These are phyloP conservation scores for Dioszegia aurantiaca DNA, from an alignment of 768 basidiomycete genomes.

Conservation along the genomic window DNA sequence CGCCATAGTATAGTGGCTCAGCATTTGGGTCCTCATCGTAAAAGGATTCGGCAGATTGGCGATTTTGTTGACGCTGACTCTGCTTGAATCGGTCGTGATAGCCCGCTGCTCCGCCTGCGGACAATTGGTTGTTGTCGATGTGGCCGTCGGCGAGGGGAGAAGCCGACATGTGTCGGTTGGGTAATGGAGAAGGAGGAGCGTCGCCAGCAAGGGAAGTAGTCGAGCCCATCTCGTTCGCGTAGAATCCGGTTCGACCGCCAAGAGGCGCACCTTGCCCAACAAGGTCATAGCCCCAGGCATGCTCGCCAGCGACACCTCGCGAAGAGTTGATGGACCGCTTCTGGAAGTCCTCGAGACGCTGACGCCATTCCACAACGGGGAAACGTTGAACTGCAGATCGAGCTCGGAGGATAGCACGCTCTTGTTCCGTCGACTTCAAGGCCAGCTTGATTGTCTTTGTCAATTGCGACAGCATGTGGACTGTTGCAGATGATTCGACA, in stretches of 20 bases:
- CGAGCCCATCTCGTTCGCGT: constrained; percentile 37
- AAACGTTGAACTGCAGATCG: constrained; percentile 92
- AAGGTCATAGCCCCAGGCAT: constrained; percentile 60
- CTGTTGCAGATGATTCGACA: constrained; percentile 86
- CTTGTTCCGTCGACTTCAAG: constrained; percentile 82
- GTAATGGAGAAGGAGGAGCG: constrained; percentile 40
- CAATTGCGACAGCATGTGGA: constrained; percentile 90
- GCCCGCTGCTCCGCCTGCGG: constrained; percentile 26
- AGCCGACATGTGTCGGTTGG: constrained; percentile 20
- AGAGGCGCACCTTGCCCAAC: constrained; percentile 23
- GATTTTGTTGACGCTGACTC: constrained; percentile 33
- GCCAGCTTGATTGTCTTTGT: constrained; percentile 94
- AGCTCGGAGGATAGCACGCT: constrained; percentile 86
- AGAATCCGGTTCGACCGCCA: constrained; percentile 19
- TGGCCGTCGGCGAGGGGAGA: constrained; percentile 23
- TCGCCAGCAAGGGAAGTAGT: constrained; percentile 33
- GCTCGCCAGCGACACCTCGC: constrained; percentile 64
- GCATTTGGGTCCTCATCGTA: constrained; percentile 52
- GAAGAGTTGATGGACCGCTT: constrained; percentile 73
- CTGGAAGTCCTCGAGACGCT: constrained; percentile 92
- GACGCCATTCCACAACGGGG: constrained; percentile 97
- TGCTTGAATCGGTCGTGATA: constrained; percentile 48
- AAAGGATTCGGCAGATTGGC: constrained; percentile 51
- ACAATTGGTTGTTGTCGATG: constrained; percentile 31
- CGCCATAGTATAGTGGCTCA: constrained; percentile 45